Percentiles rank a stretch among this genome's conserved stretches.
These are phyloP conservation scores for Neurospora sp. DNA, from an alignment of 495 filamentous ascomycete species.

Conservation along the genomic window DNA sequence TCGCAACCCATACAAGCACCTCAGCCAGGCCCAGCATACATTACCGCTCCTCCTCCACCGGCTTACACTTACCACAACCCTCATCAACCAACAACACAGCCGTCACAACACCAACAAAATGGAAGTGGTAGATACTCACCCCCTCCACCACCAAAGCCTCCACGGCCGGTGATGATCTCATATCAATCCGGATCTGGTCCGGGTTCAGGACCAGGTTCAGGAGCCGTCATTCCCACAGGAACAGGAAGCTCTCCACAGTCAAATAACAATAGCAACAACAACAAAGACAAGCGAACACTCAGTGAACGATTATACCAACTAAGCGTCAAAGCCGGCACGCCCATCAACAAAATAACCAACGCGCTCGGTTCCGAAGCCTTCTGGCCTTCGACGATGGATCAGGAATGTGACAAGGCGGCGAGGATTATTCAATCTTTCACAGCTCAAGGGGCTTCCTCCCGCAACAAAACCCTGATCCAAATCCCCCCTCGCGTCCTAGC, in stretches of 20 bases:
- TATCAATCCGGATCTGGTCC: not conserved
- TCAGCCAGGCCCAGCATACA: not conserved
- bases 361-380: constrained; percentile 68
- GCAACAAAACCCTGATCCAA: constrained; percentile 43
- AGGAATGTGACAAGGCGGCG: constrained; percentile 75
- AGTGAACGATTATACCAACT: constrained; percentile 20
- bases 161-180: constrained; percentile 1
- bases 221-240: not conserved
- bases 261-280: not conserved
- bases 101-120: not conserved
- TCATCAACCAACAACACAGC: not conserved
- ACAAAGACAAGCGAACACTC: constrained; percentile 9
- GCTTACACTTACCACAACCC: not conserved
- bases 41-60: not conserved
- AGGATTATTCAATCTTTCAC: constrained; percentile 68
- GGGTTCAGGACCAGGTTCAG: not conserved
- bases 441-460: not conserved
- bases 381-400: constrained; percentile 71
- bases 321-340: constrained; percentile 37
- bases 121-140: not conserved
- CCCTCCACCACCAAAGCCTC: constrained; percentile 3
- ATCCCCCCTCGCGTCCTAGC: constrained; percentile 62
- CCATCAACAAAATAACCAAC: constrained; percentile 67
- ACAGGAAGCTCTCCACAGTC: not conserved
- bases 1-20: not conserved